These are phyloP conservation scores for Inga oerstediana DNA, from an alignment of 306 rosid species.

Conservation along the genomic window DNA sequence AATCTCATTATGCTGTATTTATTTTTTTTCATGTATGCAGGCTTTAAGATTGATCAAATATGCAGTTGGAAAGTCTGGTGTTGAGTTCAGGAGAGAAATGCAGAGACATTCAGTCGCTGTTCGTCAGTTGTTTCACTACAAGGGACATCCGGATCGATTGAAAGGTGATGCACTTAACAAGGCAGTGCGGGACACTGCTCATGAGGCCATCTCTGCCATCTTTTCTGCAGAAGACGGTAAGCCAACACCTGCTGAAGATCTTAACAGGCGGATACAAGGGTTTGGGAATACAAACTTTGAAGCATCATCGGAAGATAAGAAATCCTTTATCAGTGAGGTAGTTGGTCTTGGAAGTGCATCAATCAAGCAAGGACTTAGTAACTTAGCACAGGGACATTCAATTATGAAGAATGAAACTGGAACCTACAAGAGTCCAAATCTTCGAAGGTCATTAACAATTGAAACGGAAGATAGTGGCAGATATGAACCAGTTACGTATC, in stretches of 20 bases:
- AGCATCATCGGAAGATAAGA: constrained; percentile 64
- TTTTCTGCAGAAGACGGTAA: constrained; percentile 78
- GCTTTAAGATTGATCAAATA: constrained; percentile 93
- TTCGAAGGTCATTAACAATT: constrained; percentile 81
- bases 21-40: constrained; percentile 45
- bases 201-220: constrained; percentile 78
- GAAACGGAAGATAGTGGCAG: constrained; percentile 66
- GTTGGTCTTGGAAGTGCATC: constrained; percentile 98
- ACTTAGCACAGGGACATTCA: constrained; percentile 77
- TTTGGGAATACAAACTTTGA: constrained; percentile 88
- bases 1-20: constrained; percentile 14
- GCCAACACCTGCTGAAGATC: constrained; percentile 79
- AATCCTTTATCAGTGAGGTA: constrained; percentile 93
- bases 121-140: constrained; percentile 88
- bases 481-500: constrained; percentile 76
- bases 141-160: constrained; percentile 89
- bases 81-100: constrained; percentile 97
- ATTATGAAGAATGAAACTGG: constrained; percentile 77
- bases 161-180: constrained; percentile 95
- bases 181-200: constrained; percentile 93
- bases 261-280: constrained; percentile 88
- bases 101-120: constrained; percentile 92
- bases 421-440: constrained; percentile 84
- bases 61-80: constrained; percentile 88
- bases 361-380: constrained; percentile 89